Conservation (phyloP, 139 green algal genomes). For the Chlorella ohadii region DNA sequence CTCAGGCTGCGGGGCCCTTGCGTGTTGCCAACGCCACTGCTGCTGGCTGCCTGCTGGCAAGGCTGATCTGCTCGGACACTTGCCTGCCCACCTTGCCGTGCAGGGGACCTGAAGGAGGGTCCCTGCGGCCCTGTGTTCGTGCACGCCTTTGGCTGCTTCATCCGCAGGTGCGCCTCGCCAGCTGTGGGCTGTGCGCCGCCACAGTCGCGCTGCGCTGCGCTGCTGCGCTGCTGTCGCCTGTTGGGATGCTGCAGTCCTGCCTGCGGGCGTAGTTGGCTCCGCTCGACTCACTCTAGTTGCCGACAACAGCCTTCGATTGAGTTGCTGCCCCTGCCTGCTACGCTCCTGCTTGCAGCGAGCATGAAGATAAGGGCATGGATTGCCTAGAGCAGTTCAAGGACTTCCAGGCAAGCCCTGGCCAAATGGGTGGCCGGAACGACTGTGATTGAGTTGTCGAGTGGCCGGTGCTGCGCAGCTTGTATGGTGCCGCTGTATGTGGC, state of each 20-base stretch:
- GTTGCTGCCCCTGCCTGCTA: too few relatives aligned
- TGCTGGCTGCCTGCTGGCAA: neutral
- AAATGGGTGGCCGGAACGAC: neutral
- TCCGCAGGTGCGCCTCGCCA: neutral
- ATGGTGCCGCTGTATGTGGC: neutral
- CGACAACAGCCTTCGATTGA: too few relatives aligned
- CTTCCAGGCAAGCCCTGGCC: constrained; percentile 30
- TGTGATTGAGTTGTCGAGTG: too few relatives aligned
- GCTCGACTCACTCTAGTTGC: too few relatives aligned
- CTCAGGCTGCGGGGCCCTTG: neutral
- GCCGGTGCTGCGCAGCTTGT: too few relatives aligned
- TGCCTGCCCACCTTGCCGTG: neutral
- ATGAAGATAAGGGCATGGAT: constrained; percentile 54
- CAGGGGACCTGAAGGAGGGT: constrained; percentile 47
- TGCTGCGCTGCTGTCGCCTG: too few relatives aligned
- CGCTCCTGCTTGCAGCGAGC: constrained; percentile 16
- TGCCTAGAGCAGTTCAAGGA: constrained; percentile 45
- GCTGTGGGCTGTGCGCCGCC: too few relatives aligned
- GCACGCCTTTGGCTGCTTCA: constrained; percentile 47
- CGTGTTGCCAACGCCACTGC: neutral
- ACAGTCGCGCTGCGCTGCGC: too few relatives aligned
- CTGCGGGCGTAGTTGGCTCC: too few relatives aligned
- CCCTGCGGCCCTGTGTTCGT: constrained; percentile 44
- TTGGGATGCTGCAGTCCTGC: too few relatives aligned
- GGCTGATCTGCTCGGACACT: neutral